Evolutionary conservation across 106 monocot genomes (phyloP).

Genomic region (Acorus gramineus): DNA sequence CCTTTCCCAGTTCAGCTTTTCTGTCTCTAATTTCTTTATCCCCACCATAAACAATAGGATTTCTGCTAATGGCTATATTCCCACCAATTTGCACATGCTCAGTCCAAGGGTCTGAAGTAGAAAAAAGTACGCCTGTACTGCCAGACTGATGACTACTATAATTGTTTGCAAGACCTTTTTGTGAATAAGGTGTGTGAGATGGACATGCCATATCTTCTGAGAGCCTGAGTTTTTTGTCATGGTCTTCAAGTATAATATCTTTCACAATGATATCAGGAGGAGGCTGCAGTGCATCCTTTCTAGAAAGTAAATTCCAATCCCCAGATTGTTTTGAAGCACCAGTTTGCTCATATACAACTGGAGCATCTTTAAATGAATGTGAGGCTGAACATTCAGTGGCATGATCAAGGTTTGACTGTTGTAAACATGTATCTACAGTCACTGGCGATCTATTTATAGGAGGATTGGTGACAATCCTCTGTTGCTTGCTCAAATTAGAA

Average conservation of each 20-base stretch:
- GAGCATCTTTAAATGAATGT: not conserved
- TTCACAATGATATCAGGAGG: too few species aligned
- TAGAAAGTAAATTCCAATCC: slow-evolving; percentile 14
- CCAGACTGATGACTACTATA: too few species aligned
- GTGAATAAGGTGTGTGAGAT: too few species aligned
- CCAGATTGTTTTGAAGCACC: slow-evolving; percentile 4
- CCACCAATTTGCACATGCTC: too few species aligned
- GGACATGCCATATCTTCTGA: too few species aligned
- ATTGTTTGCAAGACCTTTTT: too few species aligned
- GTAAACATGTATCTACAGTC: slow-evolving; percentile 1
- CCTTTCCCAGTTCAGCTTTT: slow-evolving; percentile 1
- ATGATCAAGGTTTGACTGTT: slow-evolving; percentile 7
- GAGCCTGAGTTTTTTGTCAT: too few species aligned
- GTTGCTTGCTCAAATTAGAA: not conserved
- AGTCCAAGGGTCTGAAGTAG: too few species aligned
- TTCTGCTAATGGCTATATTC: too few species aligned
- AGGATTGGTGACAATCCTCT: slow-evolving; percentile 4
- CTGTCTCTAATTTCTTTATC: not conserved
- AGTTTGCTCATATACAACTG: slow-evolving; percentile 1
- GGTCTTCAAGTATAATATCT: too few species aligned
- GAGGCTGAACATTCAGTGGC: slow-evolving; percentile 1
- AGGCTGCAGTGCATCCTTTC: too few species aligned
- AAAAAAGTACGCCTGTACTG: too few species aligned
- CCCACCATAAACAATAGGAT: slow-evolving; percentile 13
- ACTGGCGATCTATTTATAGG: not conserved